A percentile compares a stretch with the other conserved stretches of the same genome.
phyloP scores from a whole-genome alignment of 768 basidiomycete species.

The Phylloporus sp. region DNA sequence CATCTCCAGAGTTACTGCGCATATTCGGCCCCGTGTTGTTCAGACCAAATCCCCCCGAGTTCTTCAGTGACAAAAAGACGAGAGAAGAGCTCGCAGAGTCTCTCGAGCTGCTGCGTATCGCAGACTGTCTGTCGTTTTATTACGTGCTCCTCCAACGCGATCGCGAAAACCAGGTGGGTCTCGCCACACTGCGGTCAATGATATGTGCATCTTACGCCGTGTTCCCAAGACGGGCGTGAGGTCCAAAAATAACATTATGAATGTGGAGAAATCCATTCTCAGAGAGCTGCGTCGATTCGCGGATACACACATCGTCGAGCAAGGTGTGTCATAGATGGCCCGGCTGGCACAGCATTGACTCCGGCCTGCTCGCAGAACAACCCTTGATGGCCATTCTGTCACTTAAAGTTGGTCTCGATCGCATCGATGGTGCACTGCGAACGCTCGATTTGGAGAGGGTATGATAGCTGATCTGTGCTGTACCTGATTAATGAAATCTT shows the following conservation, averaged over 20 bases:
- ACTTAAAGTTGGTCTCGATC: conserved; percentile 44
- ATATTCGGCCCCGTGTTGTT: conserved; percentile 59
- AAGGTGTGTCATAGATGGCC: conserved; percentile 28
- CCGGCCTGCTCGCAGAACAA: conserved; percentile 22
- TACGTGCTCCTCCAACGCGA: conserved; percentile 63
- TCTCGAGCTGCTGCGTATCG: conserved; percentile 55
- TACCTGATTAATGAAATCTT: too few species aligned
- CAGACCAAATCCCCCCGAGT: conserved; percentile 48
- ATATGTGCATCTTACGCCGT: neutral
- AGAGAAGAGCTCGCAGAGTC: conserved; percentile 48
- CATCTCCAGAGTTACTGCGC: conserved; percentile 50
- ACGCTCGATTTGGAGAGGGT: conserved; percentile 5
- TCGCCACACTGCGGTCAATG: neutral
- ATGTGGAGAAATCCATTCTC: conserved; percentile 43
- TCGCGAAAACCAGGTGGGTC: conserved; percentile 46
- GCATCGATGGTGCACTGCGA: conserved; percentile 40
- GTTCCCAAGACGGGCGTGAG: conserved; percentile 47
- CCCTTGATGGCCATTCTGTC: conserved; percentile 33
- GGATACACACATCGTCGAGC: conserved; percentile 29
- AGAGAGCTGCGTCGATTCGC: conserved; percentile 40
- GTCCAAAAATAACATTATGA: conserved; percentile 38
- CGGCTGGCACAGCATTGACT: too few species aligned
- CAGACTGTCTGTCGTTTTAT: conserved; percentile 63
- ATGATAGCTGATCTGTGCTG: neutral
- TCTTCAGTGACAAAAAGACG: conserved; percentile 37